Percentiles rank a stretch among this genome's conserved stretches.
Evolutionary conservation across 176 grass and related monocot species (phyloP).

Genomic region (Juncus inflexus): DNA sequence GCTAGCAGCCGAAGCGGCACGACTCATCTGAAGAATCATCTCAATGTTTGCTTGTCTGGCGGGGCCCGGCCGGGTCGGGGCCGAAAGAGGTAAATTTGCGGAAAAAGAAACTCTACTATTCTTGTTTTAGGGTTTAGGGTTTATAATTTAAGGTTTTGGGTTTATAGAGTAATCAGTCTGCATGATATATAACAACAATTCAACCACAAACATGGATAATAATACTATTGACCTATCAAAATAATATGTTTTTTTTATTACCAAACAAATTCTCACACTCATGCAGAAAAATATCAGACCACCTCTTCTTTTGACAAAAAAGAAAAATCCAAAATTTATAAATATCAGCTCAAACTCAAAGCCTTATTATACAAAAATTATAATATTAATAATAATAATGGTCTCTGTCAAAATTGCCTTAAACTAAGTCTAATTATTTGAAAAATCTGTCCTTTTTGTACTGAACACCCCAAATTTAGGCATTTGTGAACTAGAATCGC

Average conservation of each 20-base stretch:
- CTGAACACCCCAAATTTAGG: slow-evolving; percentile 28
- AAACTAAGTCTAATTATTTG: slow-evolving; percentile 27
- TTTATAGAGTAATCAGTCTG: too few species aligned
- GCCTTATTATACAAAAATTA: background rate
- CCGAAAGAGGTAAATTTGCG: slow-evolving; percentile 26
- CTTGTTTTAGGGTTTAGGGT: too few species aligned
- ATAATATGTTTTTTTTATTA: background rate
- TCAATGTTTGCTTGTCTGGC: slow-evolving; percentile 64
- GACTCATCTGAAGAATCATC: slow-evolving; percentile 87
- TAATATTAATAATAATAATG: background rate
- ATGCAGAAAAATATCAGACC: background rate
- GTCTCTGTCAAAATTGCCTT: background rate
- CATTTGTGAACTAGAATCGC: too few species aligned
- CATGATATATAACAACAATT: background rate
- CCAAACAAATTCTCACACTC: slow-evolving; percentile 3
- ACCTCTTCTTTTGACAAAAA: slow-evolving; percentile 9
- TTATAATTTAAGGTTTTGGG: too few species aligned
- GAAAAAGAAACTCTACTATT: too few species aligned
- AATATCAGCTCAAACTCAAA: background rate
- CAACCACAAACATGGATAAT: background rate
- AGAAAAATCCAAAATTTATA: background rate
- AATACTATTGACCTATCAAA: background rate
- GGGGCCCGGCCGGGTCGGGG: slow-evolving; percentile 38
- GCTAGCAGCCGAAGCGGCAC: slow-evolving; percentile 94
- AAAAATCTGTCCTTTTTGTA: slow-evolving; percentile 17